Percentiles rank a stretch among this genome's conserved stretches.
phyloP scores from a whole-genome alignment of 352 stramenopile species.

The Pythium chondricola region DNA sequence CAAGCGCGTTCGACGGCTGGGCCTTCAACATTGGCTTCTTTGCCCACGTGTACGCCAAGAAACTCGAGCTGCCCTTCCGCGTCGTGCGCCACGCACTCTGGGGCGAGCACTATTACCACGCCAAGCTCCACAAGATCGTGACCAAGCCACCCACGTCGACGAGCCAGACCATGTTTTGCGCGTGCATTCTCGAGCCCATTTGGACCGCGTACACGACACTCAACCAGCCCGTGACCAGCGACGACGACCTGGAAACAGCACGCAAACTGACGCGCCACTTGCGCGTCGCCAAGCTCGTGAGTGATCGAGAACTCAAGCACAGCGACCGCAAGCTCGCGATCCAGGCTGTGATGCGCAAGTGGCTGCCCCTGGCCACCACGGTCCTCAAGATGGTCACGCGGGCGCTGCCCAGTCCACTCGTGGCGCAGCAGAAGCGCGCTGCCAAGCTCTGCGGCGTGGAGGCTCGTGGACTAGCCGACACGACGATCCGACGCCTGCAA shows the following conservation, averaged over 20 bases:
- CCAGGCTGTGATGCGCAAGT: constrained; percentile 81
- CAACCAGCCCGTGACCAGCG: constrained; percentile 29
- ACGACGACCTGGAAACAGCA: constrained; percentile 42
- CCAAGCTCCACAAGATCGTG: constrained; percentile 88
- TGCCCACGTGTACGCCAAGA: constrained; percentile 65
- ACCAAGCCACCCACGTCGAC: constrained; percentile 63
- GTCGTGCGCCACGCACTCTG: constrained; percentile 81
- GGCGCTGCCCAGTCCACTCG: constrained; percentile 65
- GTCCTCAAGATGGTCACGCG: constrained; percentile 90
- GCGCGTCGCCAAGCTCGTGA: constrained; percentile 57
- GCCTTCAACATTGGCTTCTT: constrained; percentile 88
- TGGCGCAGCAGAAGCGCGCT: constrained; percentile 62
- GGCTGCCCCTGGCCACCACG: constrained; percentile 81
- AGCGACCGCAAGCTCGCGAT: constrained; percentile 54
- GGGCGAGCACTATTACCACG: constrained; percentile 90
- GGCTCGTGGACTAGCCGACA: neutral
- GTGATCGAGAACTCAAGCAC: constrained; percentile 65
- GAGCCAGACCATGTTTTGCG: constrained; percentile 89
- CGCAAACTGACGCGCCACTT: constrained; percentile 66
- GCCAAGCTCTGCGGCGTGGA: constrained; percentile 57
- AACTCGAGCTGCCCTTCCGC: constrained; percentile 54
- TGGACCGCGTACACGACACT: constrained; percentile 85
- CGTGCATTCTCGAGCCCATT: constrained; percentile 88
- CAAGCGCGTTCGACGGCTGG: constrained; percentile 89
- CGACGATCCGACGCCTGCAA: constrained; percentile 14